These are phyloP conservation scores for Penicillium coprophilum DNA, from an alignment of 495 filamentous ascomycete species.

Conservation along the genomic window DNA sequence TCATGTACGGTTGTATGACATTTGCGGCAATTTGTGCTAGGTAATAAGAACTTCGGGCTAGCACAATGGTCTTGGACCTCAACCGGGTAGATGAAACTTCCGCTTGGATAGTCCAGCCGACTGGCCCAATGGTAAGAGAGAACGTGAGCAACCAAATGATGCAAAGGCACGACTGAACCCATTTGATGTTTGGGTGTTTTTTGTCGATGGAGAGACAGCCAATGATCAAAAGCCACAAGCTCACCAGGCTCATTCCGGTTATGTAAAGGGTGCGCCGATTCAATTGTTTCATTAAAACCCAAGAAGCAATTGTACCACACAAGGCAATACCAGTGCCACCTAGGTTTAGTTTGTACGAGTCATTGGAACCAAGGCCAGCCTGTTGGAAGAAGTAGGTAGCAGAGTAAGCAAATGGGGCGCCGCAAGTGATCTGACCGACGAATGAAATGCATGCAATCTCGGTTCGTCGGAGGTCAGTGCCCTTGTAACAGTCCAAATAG, in stretches of 20 bases:
- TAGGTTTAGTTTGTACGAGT: slow-evolving; percentile 31
- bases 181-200: slow-evolving; percentile 23
- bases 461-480: slow-evolving; percentile 40
- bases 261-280: slow-evolving; percentile 56
- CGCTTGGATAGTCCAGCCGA: slow-evolving; percentile 35
- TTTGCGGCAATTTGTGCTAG: slow-evolving; percentile 30
- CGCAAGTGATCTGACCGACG: slow-evolving; percentile 31
- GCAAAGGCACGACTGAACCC: slow-evolving; percentile 34
- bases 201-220: slow-evolving; percentile 34
- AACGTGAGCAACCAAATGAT: slow-evolving; percentile 45
- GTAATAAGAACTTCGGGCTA: slow-evolving; percentile 38
- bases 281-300: slow-evolving; percentile 47
- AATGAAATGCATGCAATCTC: slow-evolving; percentile 36
- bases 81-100: slow-evolving; percentile 43
- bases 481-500: slow-evolving; percentile 44
- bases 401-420: slow-evolving; percentile 32
- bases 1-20: slow-evolving; percentile 35
- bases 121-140: slow-evolving; percentile 42
- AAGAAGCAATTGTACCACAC: slow-evolving; percentile 51
- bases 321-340: slow-evolving; percentile 48
- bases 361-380: slow-evolving; percentile 31
- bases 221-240: slow-evolving; percentile 43
- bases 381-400: slow-evolving; percentile 48
- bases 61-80: slow-evolving; percentile 36
- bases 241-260: slow-evolving; percentile 45